Conservation (phyloP, 1,139 yeast species). For the Diutina rugosa region DNA sequence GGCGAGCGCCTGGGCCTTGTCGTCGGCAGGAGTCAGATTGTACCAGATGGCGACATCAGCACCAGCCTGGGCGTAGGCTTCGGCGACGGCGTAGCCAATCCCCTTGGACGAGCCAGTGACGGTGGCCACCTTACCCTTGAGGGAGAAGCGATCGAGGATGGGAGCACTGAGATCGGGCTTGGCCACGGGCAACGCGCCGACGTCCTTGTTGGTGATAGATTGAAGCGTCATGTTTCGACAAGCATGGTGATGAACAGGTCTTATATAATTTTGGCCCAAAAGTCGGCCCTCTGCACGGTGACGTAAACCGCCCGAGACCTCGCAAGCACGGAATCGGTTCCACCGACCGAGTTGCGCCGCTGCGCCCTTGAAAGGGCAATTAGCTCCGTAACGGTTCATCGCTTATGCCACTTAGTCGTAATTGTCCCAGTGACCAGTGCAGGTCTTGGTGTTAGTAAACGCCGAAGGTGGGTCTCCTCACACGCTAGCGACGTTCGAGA, state of each 20-base stretch:
- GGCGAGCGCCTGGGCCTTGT: constrained; percentile 32
- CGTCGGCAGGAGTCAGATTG: constrained; percentile 22
- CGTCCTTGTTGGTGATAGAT: constrained; percentile 7
- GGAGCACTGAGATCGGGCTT: constrained; percentile 7
- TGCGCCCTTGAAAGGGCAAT: background rate
- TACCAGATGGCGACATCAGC: constrained; percentile 81
- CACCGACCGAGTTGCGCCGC: background rate
- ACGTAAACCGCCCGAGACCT: background rate
- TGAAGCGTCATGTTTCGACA: constrained; percentile 5
- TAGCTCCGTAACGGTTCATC: background rate
- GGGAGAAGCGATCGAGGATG: constrained; percentile 41
- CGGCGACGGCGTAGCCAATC: constrained; percentile 75
- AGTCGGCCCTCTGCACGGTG: background rate
- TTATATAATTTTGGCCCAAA: background rate
- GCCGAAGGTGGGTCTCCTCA: background rate
- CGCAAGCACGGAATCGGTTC: background rate
- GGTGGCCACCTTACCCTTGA: constrained; percentile 80
- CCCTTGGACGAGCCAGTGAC: constrained; percentile 84
- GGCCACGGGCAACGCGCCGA: constrained; percentile 8
- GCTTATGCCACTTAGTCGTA: too few relatives aligned
- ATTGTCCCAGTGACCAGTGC: background rate
- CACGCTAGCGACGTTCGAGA: background rate
- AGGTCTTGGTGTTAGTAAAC: background rate
- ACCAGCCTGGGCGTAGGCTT: constrained; percentile 82
- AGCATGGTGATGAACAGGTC: background rate